Base-by-base conservation (phyloP, 2,329 filamentous ascomycete species). In the Chaetomium sp. region DNA sequence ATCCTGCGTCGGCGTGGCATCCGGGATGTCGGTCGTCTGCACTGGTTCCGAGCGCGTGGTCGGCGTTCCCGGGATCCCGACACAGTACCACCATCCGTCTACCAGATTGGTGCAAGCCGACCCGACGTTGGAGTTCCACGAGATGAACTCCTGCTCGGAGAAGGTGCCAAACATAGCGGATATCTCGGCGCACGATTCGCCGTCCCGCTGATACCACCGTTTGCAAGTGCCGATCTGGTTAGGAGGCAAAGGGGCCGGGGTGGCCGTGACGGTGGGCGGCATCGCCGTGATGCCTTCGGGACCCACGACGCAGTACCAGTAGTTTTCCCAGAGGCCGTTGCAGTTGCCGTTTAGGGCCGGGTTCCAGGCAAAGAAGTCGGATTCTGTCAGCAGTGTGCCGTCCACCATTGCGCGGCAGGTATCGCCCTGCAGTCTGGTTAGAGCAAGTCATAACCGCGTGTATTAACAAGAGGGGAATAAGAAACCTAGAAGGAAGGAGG, bases 281-380 rank as follows among this genome's bases (percentile, higher is more conserved):
- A 59, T 50, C 2, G 45, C 27, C 2, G 45, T 23, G 42, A 33
- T 25, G n/a, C 45, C 57, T 0, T 23, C 13, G 27, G 45, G 45
- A 6, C 27, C 57, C 1, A 51, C 29, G n/a, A 59, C 57, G 29
- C 57, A 59, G 45, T 59, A 59, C 45, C 45, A 59, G 57, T 59
- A 59, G 42, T 38, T 38, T 10, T 10, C 38, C 57, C 42, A 51
- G 42, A 59, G 57, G 5, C 57, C 57, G 25, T 27, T 38, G 57
- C 57, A 59, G 57, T 29, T n/a, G 29, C 31, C 21, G 19, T 59
- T 59, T 2, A 59, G 57, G 35, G n/a, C 8, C 6, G 57, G 57
- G 45, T 59, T 50, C 57, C 57, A 59, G 10, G 57, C 19, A 9
- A 47, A 51, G 57, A 59, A 59, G 13, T 59, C 27, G 19, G 42